These are phyloP conservation scores for Colletotrichum tropicale DNA, from an alignment of 2,329 filamentous ascomycete genomes.

Conservation along the genomic window DNA sequence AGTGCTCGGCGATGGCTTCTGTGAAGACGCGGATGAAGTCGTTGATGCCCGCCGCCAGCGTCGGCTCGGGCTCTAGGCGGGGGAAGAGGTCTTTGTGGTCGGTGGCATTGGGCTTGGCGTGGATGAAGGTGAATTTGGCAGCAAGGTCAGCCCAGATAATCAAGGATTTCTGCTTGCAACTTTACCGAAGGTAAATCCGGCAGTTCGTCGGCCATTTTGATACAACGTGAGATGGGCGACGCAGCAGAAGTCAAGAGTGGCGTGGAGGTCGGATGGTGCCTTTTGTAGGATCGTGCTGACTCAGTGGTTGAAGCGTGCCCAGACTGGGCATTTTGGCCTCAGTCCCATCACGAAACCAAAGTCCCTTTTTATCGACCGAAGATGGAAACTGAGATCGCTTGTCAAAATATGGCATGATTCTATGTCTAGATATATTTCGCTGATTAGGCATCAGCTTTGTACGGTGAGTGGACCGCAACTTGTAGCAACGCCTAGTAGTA, in stretches of 20 bases:
- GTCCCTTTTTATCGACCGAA: neutral
- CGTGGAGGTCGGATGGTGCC: neutral
- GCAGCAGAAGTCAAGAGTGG: neutral
- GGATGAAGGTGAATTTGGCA: constrained; percentile 5
- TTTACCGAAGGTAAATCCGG: constrained; percentile 22
- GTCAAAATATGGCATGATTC: accelerated
- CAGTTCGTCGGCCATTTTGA: constrained; percentile 21
- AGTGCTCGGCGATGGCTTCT: neutral
- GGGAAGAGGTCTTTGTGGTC: constrained; percentile 12
- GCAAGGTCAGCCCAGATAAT: constrained; percentile 17
- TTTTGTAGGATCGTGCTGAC: neutral
- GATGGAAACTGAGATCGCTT: accelerated
- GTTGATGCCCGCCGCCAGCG: constrained; percentile 12
- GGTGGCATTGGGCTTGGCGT: neutral
- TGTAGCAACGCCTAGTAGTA: neutral
- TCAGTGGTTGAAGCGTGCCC: neutral
- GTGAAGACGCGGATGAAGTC: constrained; percentile 19
- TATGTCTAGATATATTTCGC: neutral
- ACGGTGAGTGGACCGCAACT: neutral
- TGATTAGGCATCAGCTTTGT: neutral
- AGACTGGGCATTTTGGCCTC: neutral
- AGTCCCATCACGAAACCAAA: neutral
- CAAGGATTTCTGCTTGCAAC: no score
- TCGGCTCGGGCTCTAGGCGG: neutral
- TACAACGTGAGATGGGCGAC: no score